Percentiles rank a stretch among this genome's conserved stretches.
These are phyloP conservation scores for Rhizophora apiculata DNA, from an alignment of 345 rosid genomes.

Conservation along the genomic window DNA sequence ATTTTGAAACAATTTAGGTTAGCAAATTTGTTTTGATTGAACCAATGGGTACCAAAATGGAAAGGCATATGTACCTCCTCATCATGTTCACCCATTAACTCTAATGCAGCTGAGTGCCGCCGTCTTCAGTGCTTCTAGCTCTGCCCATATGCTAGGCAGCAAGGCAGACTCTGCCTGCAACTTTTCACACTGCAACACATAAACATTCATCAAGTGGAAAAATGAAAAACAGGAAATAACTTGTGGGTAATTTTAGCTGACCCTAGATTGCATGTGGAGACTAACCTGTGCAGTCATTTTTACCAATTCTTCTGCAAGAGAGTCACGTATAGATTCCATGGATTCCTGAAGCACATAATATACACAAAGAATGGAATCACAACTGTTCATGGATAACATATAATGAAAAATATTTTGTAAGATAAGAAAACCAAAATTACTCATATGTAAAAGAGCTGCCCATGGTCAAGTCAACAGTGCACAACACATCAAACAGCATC, in stretches of 20 bases:
- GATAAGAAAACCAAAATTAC: background rate
- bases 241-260: too few relatives aligned
- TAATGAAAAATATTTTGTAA: background rate
- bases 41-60: constrained; percentile 1
- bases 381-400: background rate
- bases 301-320: constrained; percentile 96
- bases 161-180: constrained; percentile 61
- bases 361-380: constrained; percentile 3
- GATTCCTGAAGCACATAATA: constrained; percentile 54
- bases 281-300: constrained; percentile 88
- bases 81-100: constrained; percentile 99
- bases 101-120: constrained; percentile 94
- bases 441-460: background rate
- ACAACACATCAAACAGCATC: background rate
- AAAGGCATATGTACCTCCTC: constrained; percentile 67
- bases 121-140: constrained; percentile 88
- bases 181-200: constrained; percentile 73
- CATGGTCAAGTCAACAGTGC: background rate
- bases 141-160: constrained; percentile 80
- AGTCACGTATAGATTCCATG: constrained; percentile 93
- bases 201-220: constrained; percentile 17
- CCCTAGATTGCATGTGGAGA: background rate
- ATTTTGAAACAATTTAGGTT: constrained; percentile 3
- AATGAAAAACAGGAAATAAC: background rate
- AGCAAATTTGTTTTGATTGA: background rate